These are phyloP conservation scores for Saccharomycopsis amapae DNA, from an alignment of 805 yeast species.

Conservation along the genomic window DNA sequence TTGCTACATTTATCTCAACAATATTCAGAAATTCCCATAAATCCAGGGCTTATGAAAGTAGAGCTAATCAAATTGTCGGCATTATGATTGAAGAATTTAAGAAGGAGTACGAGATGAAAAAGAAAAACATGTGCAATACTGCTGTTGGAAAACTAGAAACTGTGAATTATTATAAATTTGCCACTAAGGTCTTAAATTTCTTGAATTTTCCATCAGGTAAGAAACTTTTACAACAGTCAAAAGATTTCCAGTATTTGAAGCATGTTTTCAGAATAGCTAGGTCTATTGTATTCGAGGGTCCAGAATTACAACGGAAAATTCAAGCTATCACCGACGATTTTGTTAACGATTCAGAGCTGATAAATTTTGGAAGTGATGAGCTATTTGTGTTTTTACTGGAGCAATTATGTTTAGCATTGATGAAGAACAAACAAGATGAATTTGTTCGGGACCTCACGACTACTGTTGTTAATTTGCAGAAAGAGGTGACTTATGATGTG, in stretches of 20 bases:
- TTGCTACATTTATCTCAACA: constrained; percentile 2
- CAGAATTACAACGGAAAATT: constrained; percentile 2
- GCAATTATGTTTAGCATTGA: constrained; percentile 4
- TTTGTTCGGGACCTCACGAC: constrained; percentile 7
- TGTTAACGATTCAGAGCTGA: not conserved
- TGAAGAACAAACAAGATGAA: constrained; percentile 1
- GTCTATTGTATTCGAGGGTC: constrained; percentile 16
- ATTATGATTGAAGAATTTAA: constrained; percentile 10
- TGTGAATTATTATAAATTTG: constrained; percentile 7
- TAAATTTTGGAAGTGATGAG: not conserved
- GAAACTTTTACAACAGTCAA: constrained; percentile 3
- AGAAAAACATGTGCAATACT: not conserved
- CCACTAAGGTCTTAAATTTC: constrained; percentile 2
- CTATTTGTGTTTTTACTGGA: constrained; percentile 9
- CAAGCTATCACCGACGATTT: not conserved
- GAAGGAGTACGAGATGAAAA: constrained; percentile 5
- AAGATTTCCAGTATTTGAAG: constrained; percentile 9
- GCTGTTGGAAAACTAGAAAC: not conserved
- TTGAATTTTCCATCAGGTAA: constrained; percentile 10
- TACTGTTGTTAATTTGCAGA: constrained; percentile 6
- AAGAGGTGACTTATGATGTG: constrained; percentile 2
- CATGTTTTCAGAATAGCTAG: constrained; percentile 5
- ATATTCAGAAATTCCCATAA: not conserved
- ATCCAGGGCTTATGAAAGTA: not conserved
- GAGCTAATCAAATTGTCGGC: not conserved